Base-by-base conservation (phyloP, 192 early-diverging fungal species). In the Coemansia sp. region DNA sequence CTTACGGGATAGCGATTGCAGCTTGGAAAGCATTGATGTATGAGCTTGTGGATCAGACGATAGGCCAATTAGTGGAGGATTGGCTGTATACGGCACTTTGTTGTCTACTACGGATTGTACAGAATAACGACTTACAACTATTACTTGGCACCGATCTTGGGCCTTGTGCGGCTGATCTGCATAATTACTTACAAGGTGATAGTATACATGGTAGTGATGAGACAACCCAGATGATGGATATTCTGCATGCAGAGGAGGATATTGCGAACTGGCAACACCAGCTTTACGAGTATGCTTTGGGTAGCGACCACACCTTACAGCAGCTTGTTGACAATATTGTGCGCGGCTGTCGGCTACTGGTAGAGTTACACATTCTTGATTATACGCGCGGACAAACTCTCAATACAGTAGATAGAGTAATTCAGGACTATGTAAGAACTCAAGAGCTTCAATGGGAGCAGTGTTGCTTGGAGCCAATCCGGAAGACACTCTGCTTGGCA, bases 11-110 rank as follows among this genome's bases (percentile, higher is more conserved):
- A 1, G 52, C 52, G 14, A 23, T 47, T 3, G 23, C 44, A 25
- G 70, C 59, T 3, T 78, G 76, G 76, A 31, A 55, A 22, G 62
- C 76, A 21, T 60, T 78, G 41, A 49, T 68, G 8, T 61, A 47
- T 48, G 51, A 60, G 26, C 16, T 57, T 9, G 58, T 73, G 19
- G 67, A 48, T 24, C 22, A 18, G 0, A 31, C n/a, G 3, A 47
- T 60, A n/a, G 28, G 53, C 5, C 31, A n/a, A 2, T 49, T 44
- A 55, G 28, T 73, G 7, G 55, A 73, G 25, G 60, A 65, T 16
- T 78, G 76, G 76, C 22, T 69, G 44, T 56, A 58, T 24, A 5
- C 12, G 32, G 47, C 63, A 21, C 53, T 68, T 9, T 44, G 25
- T 23, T 68, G 62, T 25, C 22, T 78, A 14, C 7, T 68, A 55